Base-by-base conservation (phyloP, 2,329 filamentous ascomycete species). In the Stachybotrys echinatus region DNA sequence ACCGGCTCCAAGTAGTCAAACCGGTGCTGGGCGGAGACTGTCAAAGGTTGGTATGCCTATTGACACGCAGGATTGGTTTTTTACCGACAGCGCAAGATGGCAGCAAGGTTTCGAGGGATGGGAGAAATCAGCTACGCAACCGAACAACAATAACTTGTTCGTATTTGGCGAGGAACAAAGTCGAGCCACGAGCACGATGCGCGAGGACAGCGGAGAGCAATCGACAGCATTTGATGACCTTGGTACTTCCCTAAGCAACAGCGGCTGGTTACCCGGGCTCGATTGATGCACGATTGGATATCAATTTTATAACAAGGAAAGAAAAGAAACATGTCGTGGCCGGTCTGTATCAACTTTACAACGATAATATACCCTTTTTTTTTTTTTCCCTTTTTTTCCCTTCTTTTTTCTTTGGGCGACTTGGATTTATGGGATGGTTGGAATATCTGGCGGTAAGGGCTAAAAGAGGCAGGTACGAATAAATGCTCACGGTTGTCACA, bases 71-170 rank as follows among this genome's bases (percentile, higher is more conserved):
- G 76, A 81, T 38, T 83, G 77, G 76, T 79, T 81, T 55, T 62
- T 83, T 19, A 80, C 73, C 48, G 80, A 83, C 52, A 74, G 79
- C 18, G 77, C 75, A 22, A 77, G 72, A 52, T 81, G 79, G 77
- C 77, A 82, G 51, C 76, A 80, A 49, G 74, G 79, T 52, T 83
- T 82, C 57, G 73, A 80, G 49, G 64, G 70, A 3, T 83, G 79
- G 79, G 74, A 71, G 31, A 61, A 74, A 48, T 62, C 66, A 23
- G 59, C 57, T 48, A 50, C 53, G 23, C 57, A 56, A 3, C 53
- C 64, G 34, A 54, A 59, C 21, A 54, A 59, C 21, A 58, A 52
- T 10, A 55, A 58, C 12, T 53, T 64, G 7, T 68, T 68, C 45
- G 54, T 65, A 48, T 66, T 68, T 55, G 53, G 58, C 23, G 54